Evolutionary conservation across 2,329 filamentous ascomycete species (phyloP), one percentile per base, ranked within the genome.

Genomic region (Berkeleyomyces basicola): DNA sequence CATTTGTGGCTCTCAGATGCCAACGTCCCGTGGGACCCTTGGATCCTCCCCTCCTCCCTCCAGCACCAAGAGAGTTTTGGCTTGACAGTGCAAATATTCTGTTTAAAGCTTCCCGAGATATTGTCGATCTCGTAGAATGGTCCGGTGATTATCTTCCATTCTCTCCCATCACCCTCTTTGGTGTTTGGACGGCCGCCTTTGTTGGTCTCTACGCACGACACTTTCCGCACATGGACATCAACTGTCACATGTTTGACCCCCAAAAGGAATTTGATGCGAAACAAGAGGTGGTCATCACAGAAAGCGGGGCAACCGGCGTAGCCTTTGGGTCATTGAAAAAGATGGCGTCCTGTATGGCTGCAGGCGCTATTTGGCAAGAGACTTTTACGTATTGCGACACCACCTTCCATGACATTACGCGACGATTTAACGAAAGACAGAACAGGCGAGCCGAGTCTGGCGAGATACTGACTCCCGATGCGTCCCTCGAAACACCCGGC

Each of bases 151-250:
- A 80, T 62, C 73, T 87, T 1, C 82, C 84, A 1, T 81, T 88
- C 70, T 88, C 86, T 0, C 83, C 85, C 0, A 78, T 87, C 42
- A 79, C 85, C 3, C 78, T 82, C 3, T 88, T 87, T 68, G 80
- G 84, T 2, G 76, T 86, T 46, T 89, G 84, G 76, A 81, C 80
- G 9, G 83, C 85, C 0, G 80, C 81, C 0, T 85, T 87, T 67
- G 77, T 82, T 14, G 82, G 83, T 42, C 76, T 87, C 2, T 89
- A 88, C 69, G 82, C 81, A 9, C 76, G 78, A 53, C 81, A 84
- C 68, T 89, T 88, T 63, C 83, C 83, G 0, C 78, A 81, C 63
- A 87, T 89, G 82, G 86, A 89, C 67, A 75, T 74, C 0, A 73
- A 79, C 9, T 72, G 75, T 2, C 79, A 80, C 68, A 79, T 87